These are phyloP conservation scores for Penicillium samsonianum DNA, from an alignment of 495 filamentous ascomycete genomes.

Conservation along the genomic window DNA sequence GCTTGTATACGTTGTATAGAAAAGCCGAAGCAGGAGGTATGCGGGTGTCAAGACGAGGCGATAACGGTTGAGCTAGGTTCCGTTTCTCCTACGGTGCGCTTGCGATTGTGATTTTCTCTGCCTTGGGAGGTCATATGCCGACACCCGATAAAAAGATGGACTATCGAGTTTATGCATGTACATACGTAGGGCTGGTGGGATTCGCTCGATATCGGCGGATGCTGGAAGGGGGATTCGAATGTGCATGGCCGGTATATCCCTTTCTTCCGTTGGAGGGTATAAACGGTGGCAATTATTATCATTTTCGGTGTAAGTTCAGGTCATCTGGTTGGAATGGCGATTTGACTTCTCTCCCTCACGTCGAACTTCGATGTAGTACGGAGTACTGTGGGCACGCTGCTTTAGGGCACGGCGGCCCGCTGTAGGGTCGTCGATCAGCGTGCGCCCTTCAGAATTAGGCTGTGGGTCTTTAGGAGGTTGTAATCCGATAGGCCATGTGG, in stretches of 20 bases:
- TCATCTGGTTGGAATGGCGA: conserved; percentile 5
- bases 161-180: neutral
- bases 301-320: neutral
- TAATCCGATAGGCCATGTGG: conserved; percentile 25
- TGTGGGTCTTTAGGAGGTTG: conserved; percentile 9
- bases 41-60: neutral
- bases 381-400: neutral
- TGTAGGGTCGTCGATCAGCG: conserved; percentile 17
- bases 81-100: neutral
- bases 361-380: neutral
- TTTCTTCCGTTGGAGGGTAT: neutral
- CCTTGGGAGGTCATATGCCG: conserved; percentile 8
- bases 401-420: conserved; percentile 7
- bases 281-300: neutral
- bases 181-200: neutral
- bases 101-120: neutral
- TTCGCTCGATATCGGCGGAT: neutral
- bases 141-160: conserved; percentile 2
- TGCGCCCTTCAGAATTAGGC: conserved; percentile 5
- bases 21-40: neutral
- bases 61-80: neutral
- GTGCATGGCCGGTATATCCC: conserved; percentile 4
- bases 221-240: neutral
- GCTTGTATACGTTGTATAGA: neutral
- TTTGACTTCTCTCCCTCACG: conserved; percentile 11